Conservation (phyloP, 2,329 filamentous ascomycete species). For the Achaetomium macrosporum region DNA sequence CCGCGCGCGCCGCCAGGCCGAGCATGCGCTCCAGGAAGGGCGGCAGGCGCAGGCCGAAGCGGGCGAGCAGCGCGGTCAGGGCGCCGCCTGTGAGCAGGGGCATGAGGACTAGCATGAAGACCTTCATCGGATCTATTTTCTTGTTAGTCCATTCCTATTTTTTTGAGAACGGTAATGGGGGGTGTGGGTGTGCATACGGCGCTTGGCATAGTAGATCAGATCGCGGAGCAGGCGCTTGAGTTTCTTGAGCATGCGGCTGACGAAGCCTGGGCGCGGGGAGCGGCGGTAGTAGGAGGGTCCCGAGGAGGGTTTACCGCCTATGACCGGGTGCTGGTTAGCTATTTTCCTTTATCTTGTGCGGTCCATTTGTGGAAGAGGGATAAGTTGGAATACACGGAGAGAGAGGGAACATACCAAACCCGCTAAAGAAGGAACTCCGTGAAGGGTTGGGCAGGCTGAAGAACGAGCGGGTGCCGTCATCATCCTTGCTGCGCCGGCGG, state of each 20-base stretch:
- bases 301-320: slow-evolving; percentile 50
- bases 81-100: slow-evolving; percentile 81
- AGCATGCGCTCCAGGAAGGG: slow-evolving; percentile 54
- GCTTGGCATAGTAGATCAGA: slow-evolving; percentile 72
- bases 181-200: slow-evolving; percentile 31
- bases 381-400: slow-evolving; percentile 16
- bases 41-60: slow-evolving; percentile 75
- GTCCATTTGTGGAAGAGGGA: too few relatives aligned
- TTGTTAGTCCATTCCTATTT: too few relatives aligned
- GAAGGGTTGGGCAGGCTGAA: slow-evolving; percentile 30
- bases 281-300: slow-evolving; percentile 66
- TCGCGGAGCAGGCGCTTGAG: slow-evolving; percentile 75
- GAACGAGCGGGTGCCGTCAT: slow-evolving; percentile 37
- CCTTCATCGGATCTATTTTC: slow-evolving; percentile 71
- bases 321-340: neutral
- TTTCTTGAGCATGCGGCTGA: slow-evolving; percentile 66
- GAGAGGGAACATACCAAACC: slow-evolving; percentile 33
- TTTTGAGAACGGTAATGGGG: too few relatives aligned
- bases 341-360: slow-evolving; percentile 11
- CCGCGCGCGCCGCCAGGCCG: slow-evolving; percentile 46
- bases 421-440: slow-evolving; percentile 35
- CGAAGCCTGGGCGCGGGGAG: slow-evolving; percentile 73
- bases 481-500: neutral
- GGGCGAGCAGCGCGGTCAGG: slow-evolving; percentile 67
- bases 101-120: slow-evolving; percentile 81